Percentiles rank a stretch among this genome's conserved stretches.
phyloP scores from a whole-genome alignment of 768 basidiomycete genomes.

The Lactarius psammicola region DNA sequence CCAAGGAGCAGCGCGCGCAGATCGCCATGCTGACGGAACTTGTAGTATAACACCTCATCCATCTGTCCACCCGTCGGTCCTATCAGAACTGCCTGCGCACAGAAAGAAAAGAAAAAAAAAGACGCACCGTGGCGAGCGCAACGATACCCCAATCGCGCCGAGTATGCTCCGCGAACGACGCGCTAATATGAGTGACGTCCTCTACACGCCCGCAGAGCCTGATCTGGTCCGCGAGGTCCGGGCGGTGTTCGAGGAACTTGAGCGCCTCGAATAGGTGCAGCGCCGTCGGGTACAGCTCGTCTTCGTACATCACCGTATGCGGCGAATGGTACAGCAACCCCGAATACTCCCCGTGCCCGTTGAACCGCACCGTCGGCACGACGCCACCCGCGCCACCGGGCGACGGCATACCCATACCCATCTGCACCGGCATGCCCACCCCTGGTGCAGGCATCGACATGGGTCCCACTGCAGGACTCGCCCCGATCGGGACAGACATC shows the following conservation, averaged over 20 bases:
- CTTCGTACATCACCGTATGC: conserved; percentile 56
- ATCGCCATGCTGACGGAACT: conserved; percentile 68
- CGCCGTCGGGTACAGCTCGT: conserved; percentile 62
- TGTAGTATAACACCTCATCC: conserved; percentile 63
- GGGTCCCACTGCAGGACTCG: neutral
- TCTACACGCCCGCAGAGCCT: conserved; percentile 42
- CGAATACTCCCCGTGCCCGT: conserved; percentile 35
- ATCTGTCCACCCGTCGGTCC: conserved; percentile 42
- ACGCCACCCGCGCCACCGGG: conserved; percentile 25
- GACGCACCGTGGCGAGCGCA: conserved; percentile 51
- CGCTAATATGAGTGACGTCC: conserved; percentile 41
- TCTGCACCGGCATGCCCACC: neutral
- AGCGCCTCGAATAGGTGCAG: conserved; percentile 75
- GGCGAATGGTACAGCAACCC: conserved; percentile 67
- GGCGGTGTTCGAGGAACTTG: conserved; percentile 55
- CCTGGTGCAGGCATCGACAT: conserved; percentile 17
- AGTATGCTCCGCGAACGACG: conserved; percentile 36
- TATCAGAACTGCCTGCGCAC: neutral
- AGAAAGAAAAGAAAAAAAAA: neutral
- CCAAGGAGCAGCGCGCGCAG: conserved; percentile 53
- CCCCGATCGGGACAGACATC: neutral
- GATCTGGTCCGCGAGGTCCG: conserved; percentile 56
- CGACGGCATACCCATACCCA: conserved; percentile 10
- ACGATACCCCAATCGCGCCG: conserved; percentile 55
- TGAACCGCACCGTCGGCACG: conserved; percentile 36